Base-by-base conservation (phyloP, 495 filamentous ascomycete species). In the Neurospora terricola region DNA sequence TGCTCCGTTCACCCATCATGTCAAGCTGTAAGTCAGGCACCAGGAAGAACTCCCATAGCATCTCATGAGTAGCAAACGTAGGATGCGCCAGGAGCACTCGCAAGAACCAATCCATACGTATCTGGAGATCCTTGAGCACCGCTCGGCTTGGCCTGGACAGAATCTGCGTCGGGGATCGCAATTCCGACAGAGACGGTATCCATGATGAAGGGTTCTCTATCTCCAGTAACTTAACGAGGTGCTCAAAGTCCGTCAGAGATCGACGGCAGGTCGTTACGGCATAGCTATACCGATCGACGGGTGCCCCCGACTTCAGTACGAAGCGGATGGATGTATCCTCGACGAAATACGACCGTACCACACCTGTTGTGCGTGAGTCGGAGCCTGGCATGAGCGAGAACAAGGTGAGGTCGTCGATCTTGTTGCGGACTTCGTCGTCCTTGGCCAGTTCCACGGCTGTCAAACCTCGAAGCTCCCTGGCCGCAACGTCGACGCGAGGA, bases 1-100 rank as follows among this genome's bases (percentile, higher is more conserved):
- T 90, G 74, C 92, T 96, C 37, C 96, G 88, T 78, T 97, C 92
- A 30, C 91, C 92, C 88, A 98, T 94, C 88, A 92, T 91, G 18
- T 94, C 89, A 4, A 92, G 88, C 76, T 97, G 94, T 23, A 98
- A 87, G 72, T 99, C 96, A 2, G 96, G 96, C 18, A 98, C 95
- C 3, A 99, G 88, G 81, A 99, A 97, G 83, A 99, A 99, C 77
- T 99, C 96, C 96, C 96, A 99, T 8, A 99, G 85, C 87, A 98
- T 92, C 83, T 99, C 96, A 78, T 98, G 96, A 0, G 93, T 98
- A 1, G 93, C 89, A 80, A 99, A 98, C 6, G 96, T 98, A 4
- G 96, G 92, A 78, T 99, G 96, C 0, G 88, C 84, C 39, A 99
- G 85, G 30, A 99, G 86, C 9, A 94, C 92, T 66, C 92, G 91